Base-by-base conservation (phyloP, 805 yeast species). In the Jamesozyma rosinii region DNA sequence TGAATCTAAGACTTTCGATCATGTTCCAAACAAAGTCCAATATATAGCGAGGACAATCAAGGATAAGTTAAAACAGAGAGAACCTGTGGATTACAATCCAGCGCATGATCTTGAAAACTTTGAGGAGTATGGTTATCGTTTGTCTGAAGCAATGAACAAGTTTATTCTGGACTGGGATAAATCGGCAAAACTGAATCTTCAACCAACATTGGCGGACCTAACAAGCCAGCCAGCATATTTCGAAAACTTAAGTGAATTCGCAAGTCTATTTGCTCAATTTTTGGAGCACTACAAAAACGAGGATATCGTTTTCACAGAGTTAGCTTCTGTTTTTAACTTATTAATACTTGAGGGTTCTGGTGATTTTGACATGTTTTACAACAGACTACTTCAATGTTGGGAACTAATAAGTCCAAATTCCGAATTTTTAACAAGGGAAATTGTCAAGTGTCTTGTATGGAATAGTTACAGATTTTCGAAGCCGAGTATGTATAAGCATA, bases 311-410 rank as follows among this genome's bases (percentile, higher is more conserved):
- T 58, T 59, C 36, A 48, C 52, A 5, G 42, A 48, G 4, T 32
- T 55, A n/a, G 19, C 37, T 2, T 37, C 45, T 2, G 15, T 51
- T 4, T 53, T 53, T 3, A 37, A 38, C 1, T 20, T 49, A 2
- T 29, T 61, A 15, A 13, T 57, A 27, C 38, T 47, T n/a, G 61
- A 61, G 39, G 38, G 44, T 1, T 35, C 48, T 5, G 37, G 37
- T 17, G 45, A 50, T 21, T 36, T 55, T 24, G 61, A 56, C 24
- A 30, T 50, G 4, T 49, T 55, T 24, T 55, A 54, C 38, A 57
- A 46, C 40, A 57, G 53, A 38, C 34, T 61, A 15, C 41, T 55
- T 20, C 58, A 57, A 47, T 57, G 63, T 41, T 61, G 64, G 65
- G 57, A 48, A 26, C 42, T 49, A 5, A 48, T 52, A 1, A 40